Percentiles rank a stretch among this genome's conserved stretches.
phyloP scores from a whole-genome alignment of 495 filamentous ascomycete species.

The Aspergillus incahuasiensis region DNA sequence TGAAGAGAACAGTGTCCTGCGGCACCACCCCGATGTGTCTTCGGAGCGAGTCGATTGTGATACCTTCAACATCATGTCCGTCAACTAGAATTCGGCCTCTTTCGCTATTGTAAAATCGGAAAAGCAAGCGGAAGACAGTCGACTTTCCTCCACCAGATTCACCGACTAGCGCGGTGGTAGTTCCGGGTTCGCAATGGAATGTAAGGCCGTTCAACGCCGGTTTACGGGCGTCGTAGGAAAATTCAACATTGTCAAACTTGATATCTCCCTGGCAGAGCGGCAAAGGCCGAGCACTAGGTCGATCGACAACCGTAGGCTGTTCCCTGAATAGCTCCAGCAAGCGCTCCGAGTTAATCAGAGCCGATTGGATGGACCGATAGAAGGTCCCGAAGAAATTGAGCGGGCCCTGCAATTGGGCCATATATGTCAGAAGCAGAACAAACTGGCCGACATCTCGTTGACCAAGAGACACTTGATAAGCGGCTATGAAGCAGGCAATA shows the following conservation, averaged over 20 bases:
- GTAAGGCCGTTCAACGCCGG: conserved; percentile 77
- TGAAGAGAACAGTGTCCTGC: conserved; percentile 95
- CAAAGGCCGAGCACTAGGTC: conserved; percentile 50
- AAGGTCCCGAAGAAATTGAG: conserved; percentile 98
- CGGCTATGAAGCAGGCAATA: conserved; percentile 76
- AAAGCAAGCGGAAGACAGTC: conserved; percentile 92
- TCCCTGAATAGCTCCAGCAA: conserved; percentile 95
- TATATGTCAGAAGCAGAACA: conserved; percentile 77
- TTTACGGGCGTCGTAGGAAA: conserved; percentile 84
- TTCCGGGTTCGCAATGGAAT: conserved; percentile 81
- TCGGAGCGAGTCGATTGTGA: conserved; percentile 91
- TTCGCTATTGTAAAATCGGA: conserved; percentile 85
- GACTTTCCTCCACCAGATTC: conserved; percentile 97
- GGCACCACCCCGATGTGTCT: conserved; percentile 91
- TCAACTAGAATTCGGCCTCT: conserved; percentile 79
- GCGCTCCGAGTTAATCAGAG: conserved; percentile 94
- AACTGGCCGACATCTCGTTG: conserved; percentile 72
- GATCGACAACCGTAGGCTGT: conserved; percentile 82
- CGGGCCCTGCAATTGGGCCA: conserved; percentile 86
- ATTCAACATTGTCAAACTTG: conserved; percentile 79
- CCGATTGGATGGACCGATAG: conserved; percentile 91
- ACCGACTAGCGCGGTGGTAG: conserved; percentile 91
- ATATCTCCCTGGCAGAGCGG: conserved; percentile 71
- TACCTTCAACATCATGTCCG: conserved; percentile 72
- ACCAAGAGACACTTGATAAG: conserved; percentile 78